Evolutionary conservation across 345 rosid genomes (phyloP).

Genomic region (Populus simonii): DNA sequence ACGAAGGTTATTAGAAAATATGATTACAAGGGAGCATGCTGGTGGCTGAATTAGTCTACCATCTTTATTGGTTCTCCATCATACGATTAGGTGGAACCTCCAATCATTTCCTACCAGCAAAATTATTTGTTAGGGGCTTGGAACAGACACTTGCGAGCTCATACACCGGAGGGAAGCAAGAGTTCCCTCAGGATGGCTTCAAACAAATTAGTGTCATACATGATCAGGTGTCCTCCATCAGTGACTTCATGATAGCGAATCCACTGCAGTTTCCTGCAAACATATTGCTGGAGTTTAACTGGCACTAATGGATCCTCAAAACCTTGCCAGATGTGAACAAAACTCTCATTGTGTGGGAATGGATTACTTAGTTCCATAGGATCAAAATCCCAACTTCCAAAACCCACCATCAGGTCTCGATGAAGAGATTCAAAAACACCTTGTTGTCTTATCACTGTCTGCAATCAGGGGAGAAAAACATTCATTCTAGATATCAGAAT

Average conservation of each 20-base stretch:
- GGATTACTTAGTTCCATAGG: conserved; percentile 63
- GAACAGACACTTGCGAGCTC: no score
- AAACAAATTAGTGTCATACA: no score
- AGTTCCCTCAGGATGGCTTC: no score
- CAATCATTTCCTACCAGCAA: no score
- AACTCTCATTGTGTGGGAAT: conserved; percentile 48
- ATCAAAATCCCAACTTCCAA: conserved; percentile 76
- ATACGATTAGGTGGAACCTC: no score
- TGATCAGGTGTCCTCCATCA: conserved; percentile 17
- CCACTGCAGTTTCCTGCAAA: conserved; percentile 16
- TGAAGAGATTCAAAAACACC: conserved; percentile 60
- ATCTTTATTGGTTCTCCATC: no score
- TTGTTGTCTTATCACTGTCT: conserved; percentile 46
- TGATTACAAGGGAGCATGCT: no score
- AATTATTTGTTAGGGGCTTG: no score
- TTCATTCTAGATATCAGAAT: not conserved
- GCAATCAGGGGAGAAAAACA: not conserved
- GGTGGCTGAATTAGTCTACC: no score
- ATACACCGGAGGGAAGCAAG: no score
- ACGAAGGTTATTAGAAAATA: no score
- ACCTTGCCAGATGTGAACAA: conserved; percentile 77
- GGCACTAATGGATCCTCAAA: conserved; percentile 50
- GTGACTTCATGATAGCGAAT: conserved; percentile 23
- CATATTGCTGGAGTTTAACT: conserved; percentile 17
- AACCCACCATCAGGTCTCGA: conserved; percentile 58